phyloP scores from a whole-genome alignment of 441 rosid species.

The Brassica balearica region DNA sequence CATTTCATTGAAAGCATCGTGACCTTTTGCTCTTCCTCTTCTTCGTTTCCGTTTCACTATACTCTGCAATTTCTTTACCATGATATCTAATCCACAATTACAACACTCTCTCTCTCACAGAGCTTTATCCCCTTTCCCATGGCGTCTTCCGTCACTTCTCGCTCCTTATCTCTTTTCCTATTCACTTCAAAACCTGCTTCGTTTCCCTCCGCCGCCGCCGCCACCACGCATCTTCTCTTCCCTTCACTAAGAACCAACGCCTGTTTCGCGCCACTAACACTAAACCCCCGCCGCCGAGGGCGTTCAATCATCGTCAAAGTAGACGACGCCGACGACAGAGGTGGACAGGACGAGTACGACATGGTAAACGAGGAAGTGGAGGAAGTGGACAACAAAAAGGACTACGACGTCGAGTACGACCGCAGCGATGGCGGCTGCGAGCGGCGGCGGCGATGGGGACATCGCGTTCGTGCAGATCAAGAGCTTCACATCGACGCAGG shows the following conservation, averaged over 20 bases:
- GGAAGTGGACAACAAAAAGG: slow-evolving; percentile 88
- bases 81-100: slow-evolving; percentile 35
- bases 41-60: neutral
- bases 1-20: too few relatives aligned
- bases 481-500: slow-evolving; percentile 73
- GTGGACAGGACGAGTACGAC: slow-evolving; percentile 71
- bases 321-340: slow-evolving; percentile 79
- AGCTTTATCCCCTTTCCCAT: slow-evolving; percentile 43
- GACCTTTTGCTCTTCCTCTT: too few relatives aligned
- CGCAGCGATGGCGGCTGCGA: slow-evolving; percentile 37
- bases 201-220: slow-evolving; percentile 30
- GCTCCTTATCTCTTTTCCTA: slow-evolving; percentile 29
- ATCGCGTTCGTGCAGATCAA: slow-evolving; percentile 72
- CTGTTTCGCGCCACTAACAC: slow-evolving; percentile 39
- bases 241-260: slow-evolving; percentile 31
- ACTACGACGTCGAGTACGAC: slow-evolving; percentile 88
- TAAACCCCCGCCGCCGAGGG: slow-evolving; percentile 36
- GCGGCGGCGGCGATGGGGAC: slow-evolving; percentile 58
- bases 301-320: slow-evolving; percentile 59
- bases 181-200: slow-evolving; percentile 29
- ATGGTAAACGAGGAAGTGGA: slow-evolving; percentile 84
- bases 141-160: slow-evolving; percentile 38
- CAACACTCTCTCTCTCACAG: slow-evolving; percentile 13
- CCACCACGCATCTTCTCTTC: slow-evolving; percentile 32
- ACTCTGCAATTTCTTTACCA: neutral